A percentile compares a stretch with the other conserved stretches of the same genome.
Conservation (phyloP, 768 basidiomycete species). For the Inosperma sp. region DNA sequence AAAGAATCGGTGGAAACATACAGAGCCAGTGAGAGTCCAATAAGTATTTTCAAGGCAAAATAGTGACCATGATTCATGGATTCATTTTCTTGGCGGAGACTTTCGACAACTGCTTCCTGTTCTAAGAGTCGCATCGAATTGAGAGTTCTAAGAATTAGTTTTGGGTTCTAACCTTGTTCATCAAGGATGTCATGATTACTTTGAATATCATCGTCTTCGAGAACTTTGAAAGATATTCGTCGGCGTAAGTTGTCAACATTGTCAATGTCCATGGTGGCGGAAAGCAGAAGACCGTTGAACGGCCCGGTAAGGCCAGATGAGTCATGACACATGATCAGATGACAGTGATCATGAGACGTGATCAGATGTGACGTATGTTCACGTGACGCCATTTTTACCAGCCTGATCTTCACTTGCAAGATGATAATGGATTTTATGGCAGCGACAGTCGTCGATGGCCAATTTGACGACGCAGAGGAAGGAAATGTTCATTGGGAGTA, state of each 20-base stretch:
- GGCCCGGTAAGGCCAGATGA: not conserved
- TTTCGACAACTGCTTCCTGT: slow-evolving; percentile 55
- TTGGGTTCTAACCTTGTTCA: slow-evolving; percentile 43
- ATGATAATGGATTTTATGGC: slow-evolving; percentile 27
- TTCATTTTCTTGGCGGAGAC: slow-evolving; percentile 41
- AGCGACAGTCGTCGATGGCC: slow-evolving; percentile 41
- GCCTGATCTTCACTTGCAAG: not conserved
- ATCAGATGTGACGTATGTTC: not conserved
- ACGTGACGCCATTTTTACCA: not conserved
- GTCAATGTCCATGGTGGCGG: not conserved
- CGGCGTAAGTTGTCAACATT: slow-evolving; percentile 39
- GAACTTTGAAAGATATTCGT: slow-evolving; percentile 42
- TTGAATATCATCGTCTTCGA: slow-evolving; percentile 28
- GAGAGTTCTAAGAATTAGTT: not conserved
- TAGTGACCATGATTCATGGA: slow-evolving; percentile 40
- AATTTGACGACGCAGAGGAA: slow-evolving; percentile 59
- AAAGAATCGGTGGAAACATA: slow-evolving; percentile 28
- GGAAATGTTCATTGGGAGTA: slow-evolving; percentile 6
- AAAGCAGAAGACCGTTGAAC: not conserved
- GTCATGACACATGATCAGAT: too few relatives aligned
- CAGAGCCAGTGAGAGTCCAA: slow-evolving; percentile 45
- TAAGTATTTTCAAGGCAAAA: slow-evolving; percentile 35
- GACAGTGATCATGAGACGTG: too few relatives aligned
- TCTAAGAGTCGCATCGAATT: slow-evolving; percentile 35
- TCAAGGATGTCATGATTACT: slow-evolving; percentile 38